Base-by-base conservation (phyloP, 2,329 filamentous ascomycete species). In the Botrytis aclada region DNA sequence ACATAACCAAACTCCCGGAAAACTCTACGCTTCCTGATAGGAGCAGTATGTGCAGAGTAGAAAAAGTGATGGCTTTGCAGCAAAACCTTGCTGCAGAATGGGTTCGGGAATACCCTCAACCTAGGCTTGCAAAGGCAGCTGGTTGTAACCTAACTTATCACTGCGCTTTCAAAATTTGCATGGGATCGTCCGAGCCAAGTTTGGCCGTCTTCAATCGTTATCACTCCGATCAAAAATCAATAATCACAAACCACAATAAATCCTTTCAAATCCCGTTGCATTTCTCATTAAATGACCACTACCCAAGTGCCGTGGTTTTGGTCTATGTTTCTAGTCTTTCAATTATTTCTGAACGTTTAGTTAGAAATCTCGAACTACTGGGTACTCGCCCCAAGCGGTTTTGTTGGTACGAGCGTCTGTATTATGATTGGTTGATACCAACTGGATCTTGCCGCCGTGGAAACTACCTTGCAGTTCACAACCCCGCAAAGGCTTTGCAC, bases 361-460 rank as follows among this genome's bases (percentile, higher is more conserved):
- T 4, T 3, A n/a, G 56, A 22, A 56, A 10, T 43, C n/a, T 37
- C 47, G 65, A 66, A 43, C 51, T 67, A 22, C 6, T 14, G 14
- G 25, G 47, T n/a, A 14, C 6, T n/a, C 54, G 10, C 10, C 34
- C 47, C 16, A 39, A 29, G 34, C 47, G 47, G 20, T 69, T 63
- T n/a, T 69, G 65, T 43, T 69, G 51, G 34, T 56, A 41, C 37
- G 37, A 56, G 47, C 65, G 34, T 37, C 43, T 65, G 12, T 32
- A 25, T 5, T 16, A 12, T 69, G 20, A 69, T 69, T 69, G 65
- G 65, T 58, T 56, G 47, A 43, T 16, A 32, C 34, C 3, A 18
- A 41, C 47, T 56, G 16, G 65, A 43, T 41, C 65, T 69, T 69
- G 65, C 65, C 65, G 65, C 47, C 47, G 34, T 56, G 65, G 22